Conservation (phyloP, 257 asterid genomes). For the Solanum phureja region DNA sequence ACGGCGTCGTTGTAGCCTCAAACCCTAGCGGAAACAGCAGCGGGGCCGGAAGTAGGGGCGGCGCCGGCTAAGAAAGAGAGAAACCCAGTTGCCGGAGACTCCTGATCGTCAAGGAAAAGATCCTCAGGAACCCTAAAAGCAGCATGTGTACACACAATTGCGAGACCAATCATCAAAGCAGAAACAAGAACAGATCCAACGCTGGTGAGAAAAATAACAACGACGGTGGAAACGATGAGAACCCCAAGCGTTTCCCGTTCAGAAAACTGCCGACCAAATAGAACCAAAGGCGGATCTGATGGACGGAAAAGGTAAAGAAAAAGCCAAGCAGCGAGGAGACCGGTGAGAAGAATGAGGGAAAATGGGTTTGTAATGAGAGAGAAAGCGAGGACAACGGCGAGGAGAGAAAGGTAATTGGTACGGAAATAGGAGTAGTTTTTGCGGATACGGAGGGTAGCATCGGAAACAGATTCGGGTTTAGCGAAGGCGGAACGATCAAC, state of each 20-base stretch:
- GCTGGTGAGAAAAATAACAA: slow-evolving; percentile 74
- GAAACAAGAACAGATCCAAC: slow-evolving; percentile 83
- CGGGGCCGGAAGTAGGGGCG: slow-evolving; percentile 15
- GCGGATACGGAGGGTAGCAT: slow-evolving; percentile 67
- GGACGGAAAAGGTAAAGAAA: slow-evolving; percentile 89
- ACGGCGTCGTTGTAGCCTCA: slow-evolving; percentile 13
- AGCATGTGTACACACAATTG: slow-evolving; percentile 57
- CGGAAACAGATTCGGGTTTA: slow-evolving; percentile 69
- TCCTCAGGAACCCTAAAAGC: slow-evolving; percentile 88
- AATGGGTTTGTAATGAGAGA: slow-evolving; percentile 58
- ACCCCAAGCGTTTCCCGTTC: slow-evolving; percentile 60
- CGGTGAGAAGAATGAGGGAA: slow-evolving; percentile 60
- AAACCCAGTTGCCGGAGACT: slow-evolving; percentile 58
- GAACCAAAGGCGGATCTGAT: slow-evolving; percentile 59
- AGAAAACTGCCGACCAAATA: slow-evolving; percentile 72
- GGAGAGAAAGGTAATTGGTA: slow-evolving; percentile 47
- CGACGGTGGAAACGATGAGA: slow-evolving; percentile 31
- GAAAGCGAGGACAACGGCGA: slow-evolving; percentile 46
- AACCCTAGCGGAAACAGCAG: slow-evolving; percentile 31
- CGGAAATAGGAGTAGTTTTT: slow-evolving; percentile 61
- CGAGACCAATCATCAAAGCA: slow-evolving; percentile 71
- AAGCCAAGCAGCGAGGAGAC: slow-evolving; percentile 73
- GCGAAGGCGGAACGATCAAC: slow-evolving; percentile 62
- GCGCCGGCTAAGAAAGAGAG: slow-evolving; percentile 49
- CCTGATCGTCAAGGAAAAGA: slow-evolving; percentile 82